Conservation (phyloP, 208 protist species). For the Leptomonas seymouri region DNA sequence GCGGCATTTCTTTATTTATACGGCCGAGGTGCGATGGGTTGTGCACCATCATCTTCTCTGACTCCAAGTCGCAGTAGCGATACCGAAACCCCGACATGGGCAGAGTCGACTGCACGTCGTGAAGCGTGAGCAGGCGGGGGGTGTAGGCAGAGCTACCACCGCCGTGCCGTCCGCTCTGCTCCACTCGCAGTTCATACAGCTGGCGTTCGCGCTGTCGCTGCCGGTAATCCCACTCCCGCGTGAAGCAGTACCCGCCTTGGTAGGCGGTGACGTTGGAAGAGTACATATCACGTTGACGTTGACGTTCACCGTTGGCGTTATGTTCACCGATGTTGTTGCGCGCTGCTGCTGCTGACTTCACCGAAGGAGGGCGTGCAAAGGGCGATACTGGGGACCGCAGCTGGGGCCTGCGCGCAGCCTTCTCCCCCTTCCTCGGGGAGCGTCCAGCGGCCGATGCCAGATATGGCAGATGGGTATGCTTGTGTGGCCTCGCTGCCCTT, state of each 20-base stretch:
- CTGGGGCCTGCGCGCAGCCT: not conserved
- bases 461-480: slow-evolving; percentile 3
- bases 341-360: not conserved
- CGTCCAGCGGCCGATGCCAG: not conserved
- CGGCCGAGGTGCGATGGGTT: not conserved
- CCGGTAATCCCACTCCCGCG: slow-evolving; percentile 16
- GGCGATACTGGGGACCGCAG: not conserved
- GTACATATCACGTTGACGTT: slow-evolving; percentile 9
- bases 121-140: slow-evolving; percentile 18
- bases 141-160: slow-evolving; percentile 17
- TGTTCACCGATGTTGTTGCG: not conserved
- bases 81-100: slow-evolving; percentile 8
- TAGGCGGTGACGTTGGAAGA: slow-evolving; percentile 7
- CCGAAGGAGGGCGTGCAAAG: not conserved
- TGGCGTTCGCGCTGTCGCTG: slow-evolving; percentile 23
- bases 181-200: slow-evolving; percentile 11
- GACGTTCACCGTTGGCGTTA: not conserved
- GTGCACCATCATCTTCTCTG: slow-evolving; percentile 38
- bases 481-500: not conserved
- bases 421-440: not conserved
- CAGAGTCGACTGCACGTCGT: slow-evolving; percentile 15
- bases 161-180: slow-evolving; percentile 19
- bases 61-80: slow-evolving; percentile 29
- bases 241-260: slow-evolving; percentile 21
- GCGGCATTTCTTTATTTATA: slow-evolving; percentile 8